Percentiles rank a stretch among this genome's conserved stretches.
These are phyloP conservation scores for Cicer pinnatifidum DNA, from an alignment of 306 rosid genomes.

Conservation along the genomic window DNA sequence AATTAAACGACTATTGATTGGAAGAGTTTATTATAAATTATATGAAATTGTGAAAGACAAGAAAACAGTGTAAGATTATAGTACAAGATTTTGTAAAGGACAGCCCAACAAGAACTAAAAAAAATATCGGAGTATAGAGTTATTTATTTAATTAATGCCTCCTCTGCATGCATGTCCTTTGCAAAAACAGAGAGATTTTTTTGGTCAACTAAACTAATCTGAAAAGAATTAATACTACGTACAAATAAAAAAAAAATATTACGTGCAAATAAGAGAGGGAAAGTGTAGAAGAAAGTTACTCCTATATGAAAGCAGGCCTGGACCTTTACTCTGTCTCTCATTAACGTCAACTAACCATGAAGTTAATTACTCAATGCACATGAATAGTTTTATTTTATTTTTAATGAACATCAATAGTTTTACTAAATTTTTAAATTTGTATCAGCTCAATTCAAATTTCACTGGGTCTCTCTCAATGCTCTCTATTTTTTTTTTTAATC, in stretches of 20 bases:
- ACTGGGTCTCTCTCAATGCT: too few species aligned
- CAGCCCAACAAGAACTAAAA: constrained; percentile 43
- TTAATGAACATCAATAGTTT: background rate
- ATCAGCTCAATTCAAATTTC: too few species aligned
- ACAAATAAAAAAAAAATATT: background rate
- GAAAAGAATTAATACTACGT: background rate
- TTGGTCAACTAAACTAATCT: constrained; percentile 23
- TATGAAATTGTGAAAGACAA: constrained; percentile 31
- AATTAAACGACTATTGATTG: background rate
- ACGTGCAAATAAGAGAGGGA: background rate
- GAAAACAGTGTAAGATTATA: constrained; percentile 39
- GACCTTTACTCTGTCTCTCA: background rate
- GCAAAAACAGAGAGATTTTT: constrained; percentile 34
- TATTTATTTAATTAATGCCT: constrained; percentile 41
- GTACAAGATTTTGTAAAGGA: constrained; percentile 47
- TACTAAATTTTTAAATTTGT: too few species aligned
- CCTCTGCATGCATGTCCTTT: constrained; percentile 22
- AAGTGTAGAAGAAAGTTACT: background rate
- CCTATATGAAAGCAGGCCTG: too few species aligned
- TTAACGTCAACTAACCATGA: background rate
- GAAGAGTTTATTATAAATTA: constrained; percentile 32
- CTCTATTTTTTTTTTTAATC: too few species aligned
- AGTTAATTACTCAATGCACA: background rate
- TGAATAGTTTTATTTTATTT: background rate
- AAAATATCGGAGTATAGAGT: constrained; percentile 28